Base-by-base conservation (phyloP, 768 basidiomycete species). In the Serendipita vermifera region DNA sequence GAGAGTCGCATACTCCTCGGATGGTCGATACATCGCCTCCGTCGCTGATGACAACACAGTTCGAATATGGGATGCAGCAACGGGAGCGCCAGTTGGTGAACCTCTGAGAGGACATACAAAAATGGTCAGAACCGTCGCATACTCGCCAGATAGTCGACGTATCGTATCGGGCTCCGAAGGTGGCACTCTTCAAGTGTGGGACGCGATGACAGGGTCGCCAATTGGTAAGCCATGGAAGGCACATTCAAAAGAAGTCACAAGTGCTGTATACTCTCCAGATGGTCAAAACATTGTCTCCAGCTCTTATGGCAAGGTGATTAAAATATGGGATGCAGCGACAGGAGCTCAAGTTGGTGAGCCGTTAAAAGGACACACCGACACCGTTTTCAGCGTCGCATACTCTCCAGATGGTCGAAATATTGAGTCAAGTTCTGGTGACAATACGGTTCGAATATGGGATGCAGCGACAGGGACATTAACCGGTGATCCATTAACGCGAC, bases 361-460 rank as follows among this genome's bases (percentile, higher is more conserved):
- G 13, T 20, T 73, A 55, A 65, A 67, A 55, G 73, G 73, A 13
- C 73, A 75, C 64, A 65, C 64, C 59, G 68, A 69, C 58, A 68
- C 71, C 60, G 72, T 75, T 59, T 73, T 72, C 62, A 71, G 70
- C 38, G 67, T 74, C 60, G 71, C 70, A 36, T 74, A 72, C 63
- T 69, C 70, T 0, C 65, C 70, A n/a, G 72, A 73, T 55, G 73
- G 73, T 5, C 61, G 65, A 31, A 65, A 68, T 60, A 64, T 74
- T 48, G 69, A 71, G 24, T 72, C 71, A 11, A 72, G 72, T 1
- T 71, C 69, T 1, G 71, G 71, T 9, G 73, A 74, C 64, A 70
- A 71, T 63, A 69, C 68, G 5, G 70, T 70, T 4, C 59, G 68
- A 29, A 68, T 73, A 46, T 74, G 73, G 73, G 70, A 72, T 59